These are phyloP conservation scores for Aleurites moluccanus DNA, from an alignment of 441 rosid genomes.

Conservation along the genomic window DNA sequence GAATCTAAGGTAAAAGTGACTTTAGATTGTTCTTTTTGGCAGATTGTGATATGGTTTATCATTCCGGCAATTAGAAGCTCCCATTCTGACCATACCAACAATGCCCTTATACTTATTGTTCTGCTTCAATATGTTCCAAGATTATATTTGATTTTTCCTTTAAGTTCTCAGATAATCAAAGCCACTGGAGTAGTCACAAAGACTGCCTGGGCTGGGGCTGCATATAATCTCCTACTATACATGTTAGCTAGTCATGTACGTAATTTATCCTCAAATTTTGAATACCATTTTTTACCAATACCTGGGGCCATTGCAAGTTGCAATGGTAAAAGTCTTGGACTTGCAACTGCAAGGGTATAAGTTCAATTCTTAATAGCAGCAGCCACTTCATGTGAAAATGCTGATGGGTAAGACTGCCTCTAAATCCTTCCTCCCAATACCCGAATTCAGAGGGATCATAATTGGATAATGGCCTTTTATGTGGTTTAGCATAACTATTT, in stretches of 20 bases:
- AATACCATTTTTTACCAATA: background rate
- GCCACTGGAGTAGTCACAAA: slow-evolving; percentile 78
- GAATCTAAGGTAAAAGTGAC: slow-evolving; percentile 16
- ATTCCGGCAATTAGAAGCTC: slow-evolving; percentile 67
- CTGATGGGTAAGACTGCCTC: background rate
- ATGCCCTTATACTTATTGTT: slow-evolving; percentile 76
- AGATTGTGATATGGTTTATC: slow-evolving; percentile 88
- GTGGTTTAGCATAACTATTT: background rate
- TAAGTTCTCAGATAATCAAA: slow-evolving; percentile 74
- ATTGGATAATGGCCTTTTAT: background rate
- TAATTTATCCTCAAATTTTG: background rate
- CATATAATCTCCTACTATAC: slow-evolving; percentile 80
- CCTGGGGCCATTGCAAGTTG: background rate
- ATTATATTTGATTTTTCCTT: slow-evolving; percentile 74
- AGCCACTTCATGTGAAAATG: background rate
- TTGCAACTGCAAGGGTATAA: background rate
- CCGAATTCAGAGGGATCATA: background rate
- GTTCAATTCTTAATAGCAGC: background rate
- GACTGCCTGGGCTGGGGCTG: slow-evolving; percentile 98
- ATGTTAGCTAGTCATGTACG: slow-evolving; percentile 94
- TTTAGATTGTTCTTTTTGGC: slow-evolving; percentile 27
- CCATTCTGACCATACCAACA: slow-evolving; percentile 65
- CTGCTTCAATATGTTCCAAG: slow-evolving; percentile 83
- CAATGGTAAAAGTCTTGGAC: background rate
- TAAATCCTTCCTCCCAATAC: background rate